phyloP scores from a whole-genome alignment of 164 flowering plant genomes.

The Amborella trichopoda region DNA sequence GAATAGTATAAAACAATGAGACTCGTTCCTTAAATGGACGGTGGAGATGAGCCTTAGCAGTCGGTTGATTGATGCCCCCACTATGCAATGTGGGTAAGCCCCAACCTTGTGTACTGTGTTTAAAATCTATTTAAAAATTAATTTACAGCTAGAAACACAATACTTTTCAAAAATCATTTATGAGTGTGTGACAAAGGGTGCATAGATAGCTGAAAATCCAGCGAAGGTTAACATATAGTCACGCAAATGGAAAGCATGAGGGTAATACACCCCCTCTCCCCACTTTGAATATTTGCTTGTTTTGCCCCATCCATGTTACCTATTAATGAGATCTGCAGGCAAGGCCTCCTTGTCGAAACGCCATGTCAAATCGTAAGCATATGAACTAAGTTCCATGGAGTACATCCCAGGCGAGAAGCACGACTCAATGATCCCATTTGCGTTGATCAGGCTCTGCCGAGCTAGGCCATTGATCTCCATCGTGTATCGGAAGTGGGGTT shows the following conservation, averaged over 20 bases:
- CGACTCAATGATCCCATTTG: slow-evolving; percentile 46
- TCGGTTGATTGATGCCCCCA: neutral
- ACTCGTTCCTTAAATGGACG: too few relatives aligned
- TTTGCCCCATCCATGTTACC: too few relatives aligned
- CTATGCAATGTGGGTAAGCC: too few relatives aligned
- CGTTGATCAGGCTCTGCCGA: slow-evolving; percentile 44
- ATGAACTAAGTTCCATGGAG: slow-evolving; percentile 44
- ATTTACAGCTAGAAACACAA: too few relatives aligned
- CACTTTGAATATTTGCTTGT: too few relatives aligned
- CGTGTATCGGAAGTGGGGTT: slow-evolving; percentile 69
- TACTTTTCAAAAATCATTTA: too few relatives aligned
- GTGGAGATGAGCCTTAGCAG: too few relatives aligned
- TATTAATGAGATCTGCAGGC: slow-evolving; percentile 51
- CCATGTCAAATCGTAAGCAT: slow-evolving; percentile 45
- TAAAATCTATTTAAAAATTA: too few relatives aligned
- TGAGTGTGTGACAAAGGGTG: too few relatives aligned
- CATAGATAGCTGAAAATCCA: too few relatives aligned
- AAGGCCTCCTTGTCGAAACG: slow-evolving; percentile 47
- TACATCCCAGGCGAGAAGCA: slow-evolving; percentile 42
- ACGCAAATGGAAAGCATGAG: neutral
- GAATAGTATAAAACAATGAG: neutral
- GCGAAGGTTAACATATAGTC: neutral
- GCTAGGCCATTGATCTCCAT: slow-evolving; percentile 77
- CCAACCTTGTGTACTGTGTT: too few relatives aligned
- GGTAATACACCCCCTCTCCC: too few relatives aligned